phyloP scores from a whole-genome alignment of 257 asterid genomes.

The Ligustrum vulgare region DNA sequence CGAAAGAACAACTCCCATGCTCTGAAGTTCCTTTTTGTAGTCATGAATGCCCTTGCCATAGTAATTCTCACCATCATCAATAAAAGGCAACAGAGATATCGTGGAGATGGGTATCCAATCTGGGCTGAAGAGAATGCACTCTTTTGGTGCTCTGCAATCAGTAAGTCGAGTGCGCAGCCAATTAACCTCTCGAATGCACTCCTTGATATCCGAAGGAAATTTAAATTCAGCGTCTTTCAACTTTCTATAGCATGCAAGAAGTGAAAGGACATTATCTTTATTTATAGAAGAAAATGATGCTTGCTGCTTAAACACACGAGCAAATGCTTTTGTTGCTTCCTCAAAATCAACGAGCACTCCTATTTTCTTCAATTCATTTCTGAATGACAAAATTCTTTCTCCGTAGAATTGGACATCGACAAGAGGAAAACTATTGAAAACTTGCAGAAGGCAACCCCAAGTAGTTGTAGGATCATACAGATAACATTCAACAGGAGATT shows the following conservation, averaged over 20 bases:
- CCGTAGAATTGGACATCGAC: slow-evolving; percentile 30
- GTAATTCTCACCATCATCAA: slow-evolving; percentile 30
- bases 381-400: slow-evolving; percentile 7
- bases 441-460: slow-evolving; percentile 39
- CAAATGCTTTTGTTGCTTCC: slow-evolving; percentile 27
- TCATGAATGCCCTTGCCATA: slow-evolving; percentile 27
- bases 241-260: slow-evolving; percentile 31
- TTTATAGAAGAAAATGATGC: slow-evolving; percentile 18
- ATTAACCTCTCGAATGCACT: slow-evolving; percentile 21
- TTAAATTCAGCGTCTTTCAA: not conserved
- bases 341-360: slow-evolving; percentile 27
- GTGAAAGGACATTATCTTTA: slow-evolving; percentile 21
- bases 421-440: slow-evolving; percentile 31
- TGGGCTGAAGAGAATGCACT: slow-evolving; percentile 30
- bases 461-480: slow-evolving; percentile 27
- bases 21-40: slow-evolving; percentile 29
- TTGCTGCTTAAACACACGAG: slow-evolving; percentile 22
- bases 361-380: slow-evolving; percentile 17
- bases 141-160: slow-evolving; percentile 28
- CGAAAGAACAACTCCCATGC: slow-evolving; percentile 31
- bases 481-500: slow-evolving; percentile 29
- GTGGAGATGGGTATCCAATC: slow-evolving; percentile 32
- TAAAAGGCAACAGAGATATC: slow-evolving; percentile 34
- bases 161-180: slow-evolving; percentile 37
- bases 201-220: slow-evolving; percentile 17